These are phyloP conservation scores for Lupinus albus DNA, from an alignment of 306 rosid species.

Conservation along the genomic window DNA sequence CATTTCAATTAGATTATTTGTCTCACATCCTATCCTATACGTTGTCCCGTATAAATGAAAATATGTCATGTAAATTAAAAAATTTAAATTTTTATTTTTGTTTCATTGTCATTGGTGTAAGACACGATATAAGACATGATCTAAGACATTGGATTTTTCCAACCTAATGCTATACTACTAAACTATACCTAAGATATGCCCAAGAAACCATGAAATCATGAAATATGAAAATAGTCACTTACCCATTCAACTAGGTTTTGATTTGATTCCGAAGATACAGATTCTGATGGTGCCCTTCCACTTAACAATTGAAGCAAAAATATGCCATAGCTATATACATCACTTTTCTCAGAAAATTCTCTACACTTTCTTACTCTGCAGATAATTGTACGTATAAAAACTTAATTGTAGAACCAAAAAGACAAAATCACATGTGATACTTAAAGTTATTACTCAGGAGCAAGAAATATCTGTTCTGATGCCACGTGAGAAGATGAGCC, in stretches of 20 bases:
- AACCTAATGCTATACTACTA: no score
- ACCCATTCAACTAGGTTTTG: slow-evolving; percentile 75
- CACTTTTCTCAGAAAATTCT: slow-evolving; percentile 88
- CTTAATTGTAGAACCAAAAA: slow-evolving; percentile 15
- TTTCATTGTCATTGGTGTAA: no score
- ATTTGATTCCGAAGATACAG: slow-evolving; percentile 48
- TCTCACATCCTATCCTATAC: no score
- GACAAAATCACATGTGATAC: slow-evolving; percentile 24
- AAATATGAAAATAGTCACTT: slow-evolving; percentile 34
- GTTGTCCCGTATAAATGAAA: no score
- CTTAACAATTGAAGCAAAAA: slow-evolving; percentile 80
- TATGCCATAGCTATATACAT: slow-evolving; percentile 81
- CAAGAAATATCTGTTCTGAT: slow-evolving; percentile 73
- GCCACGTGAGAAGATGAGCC: slow-evolving; percentile 74
- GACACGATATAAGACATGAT: no score
- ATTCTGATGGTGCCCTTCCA: slow-evolving; percentile 67
- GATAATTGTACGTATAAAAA: slow-evolving; percentile 18
- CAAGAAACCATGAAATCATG: neutral
- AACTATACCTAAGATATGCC: neutral
- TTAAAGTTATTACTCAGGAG: slow-evolving; percentile 67
- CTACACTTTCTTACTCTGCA: slow-evolving; percentile 86
- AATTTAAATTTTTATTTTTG: no score
- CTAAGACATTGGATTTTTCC: no score
- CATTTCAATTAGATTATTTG: no score
- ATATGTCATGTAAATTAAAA: no score